Evolutionary conservation across 2,329 filamentous ascomycete species (phyloP).

Genomic region (Xylariaceae sp.): DNA sequence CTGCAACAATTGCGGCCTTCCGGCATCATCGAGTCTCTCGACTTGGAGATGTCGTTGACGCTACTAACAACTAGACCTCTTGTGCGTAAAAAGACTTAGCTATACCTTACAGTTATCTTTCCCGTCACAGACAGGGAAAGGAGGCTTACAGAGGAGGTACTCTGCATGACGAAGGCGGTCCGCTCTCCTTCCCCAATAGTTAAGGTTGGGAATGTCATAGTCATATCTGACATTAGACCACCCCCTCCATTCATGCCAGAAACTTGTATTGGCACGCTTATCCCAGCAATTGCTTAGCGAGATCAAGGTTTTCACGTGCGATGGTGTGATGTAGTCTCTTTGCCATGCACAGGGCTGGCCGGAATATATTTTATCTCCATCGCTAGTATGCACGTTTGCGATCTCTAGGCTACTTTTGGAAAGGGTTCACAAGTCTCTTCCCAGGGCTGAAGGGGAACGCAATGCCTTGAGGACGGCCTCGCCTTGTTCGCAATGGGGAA

Average conservation of each 20-base stretch:
- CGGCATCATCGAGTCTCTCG: constrained; percentile 4
- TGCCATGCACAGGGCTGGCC: constrained; percentile 16
- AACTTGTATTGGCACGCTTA: not conserved
- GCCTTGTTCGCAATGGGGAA: constrained; percentile 7
- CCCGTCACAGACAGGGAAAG: too few relatives aligned
- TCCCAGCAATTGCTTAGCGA: not conserved
- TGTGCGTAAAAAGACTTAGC: too few relatives aligned
- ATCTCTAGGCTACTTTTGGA: constrained; percentile 16
- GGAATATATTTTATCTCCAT: constrained; percentile 1
- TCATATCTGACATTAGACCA: too few relatives aligned
- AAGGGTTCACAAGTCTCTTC: constrained; percentile 6
- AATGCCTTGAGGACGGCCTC: constrained; percentile 14
- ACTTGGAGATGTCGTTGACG: not conserved
- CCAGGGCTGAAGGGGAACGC: constrained; percentile 13
- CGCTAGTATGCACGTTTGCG: constrained; percentile 6
- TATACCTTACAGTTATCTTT: too few relatives aligned
- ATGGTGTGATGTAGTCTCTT: constrained; percentile 22
- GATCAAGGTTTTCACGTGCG: constrained; percentile 13
- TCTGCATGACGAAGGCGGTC: constrained; percentile 2
- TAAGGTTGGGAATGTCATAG: too few relatives aligned
- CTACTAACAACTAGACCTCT: not conserved
- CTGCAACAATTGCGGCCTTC: too few relatives aligned
- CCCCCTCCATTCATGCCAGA: not conserved
- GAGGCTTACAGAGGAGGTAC: too few relatives aligned
- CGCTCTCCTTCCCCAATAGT: not conserved